These are phyloP conservation scores for Senecio squalidus DNA, from an alignment of 140 eudicot species.

Conservation along the genomic window DNA sequence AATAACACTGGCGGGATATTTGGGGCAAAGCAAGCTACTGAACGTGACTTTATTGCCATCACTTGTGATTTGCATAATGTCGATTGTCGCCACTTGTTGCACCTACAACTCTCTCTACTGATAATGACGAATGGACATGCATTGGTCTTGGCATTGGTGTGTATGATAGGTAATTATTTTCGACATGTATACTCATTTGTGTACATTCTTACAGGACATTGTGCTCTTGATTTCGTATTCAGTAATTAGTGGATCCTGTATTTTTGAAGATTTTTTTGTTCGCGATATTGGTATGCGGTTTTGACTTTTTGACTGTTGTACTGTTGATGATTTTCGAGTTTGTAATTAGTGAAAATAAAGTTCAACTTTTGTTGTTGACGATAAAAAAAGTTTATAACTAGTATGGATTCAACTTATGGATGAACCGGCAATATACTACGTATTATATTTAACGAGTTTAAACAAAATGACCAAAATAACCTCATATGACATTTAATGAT, in stretches of 20 bases:
- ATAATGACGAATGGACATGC: background rate
- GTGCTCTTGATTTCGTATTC: slow-evolving; percentile 1
- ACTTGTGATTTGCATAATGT: slow-evolving; percentile 63
- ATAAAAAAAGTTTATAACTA: too few relatives aligned
- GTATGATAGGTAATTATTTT: slow-evolving; percentile 16
- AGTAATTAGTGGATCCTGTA: background rate
- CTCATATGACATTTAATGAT: too few relatives aligned
- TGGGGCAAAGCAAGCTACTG: slow-evolving; percentile 64
- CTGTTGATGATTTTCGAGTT: background rate
- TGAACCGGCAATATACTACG: too few relatives aligned
- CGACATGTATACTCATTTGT: slow-evolving; percentile 22
- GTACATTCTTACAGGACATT: slow-evolving; percentile 22
- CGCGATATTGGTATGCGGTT: background rate
- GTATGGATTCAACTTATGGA: too few relatives aligned
- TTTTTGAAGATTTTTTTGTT: background rate
- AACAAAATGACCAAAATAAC: too few relatives aligned
- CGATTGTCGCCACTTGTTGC: slow-evolving; percentile 79
- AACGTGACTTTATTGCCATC: slow-evolving; percentile 80
- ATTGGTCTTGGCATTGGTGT: background rate
- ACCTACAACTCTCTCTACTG: slow-evolving; percentile 84
- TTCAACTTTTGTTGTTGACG: background rate
- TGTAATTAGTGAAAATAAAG: too few relatives aligned
- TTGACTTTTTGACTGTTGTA: too few relatives aligned
- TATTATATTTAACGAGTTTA: too few relatives aligned
- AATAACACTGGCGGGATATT: slow-evolving; percentile 70